Evolutionary conservation across 2,329 filamentous ascomycete species (phyloP).

Genomic region (Alternaria sp.): DNA sequence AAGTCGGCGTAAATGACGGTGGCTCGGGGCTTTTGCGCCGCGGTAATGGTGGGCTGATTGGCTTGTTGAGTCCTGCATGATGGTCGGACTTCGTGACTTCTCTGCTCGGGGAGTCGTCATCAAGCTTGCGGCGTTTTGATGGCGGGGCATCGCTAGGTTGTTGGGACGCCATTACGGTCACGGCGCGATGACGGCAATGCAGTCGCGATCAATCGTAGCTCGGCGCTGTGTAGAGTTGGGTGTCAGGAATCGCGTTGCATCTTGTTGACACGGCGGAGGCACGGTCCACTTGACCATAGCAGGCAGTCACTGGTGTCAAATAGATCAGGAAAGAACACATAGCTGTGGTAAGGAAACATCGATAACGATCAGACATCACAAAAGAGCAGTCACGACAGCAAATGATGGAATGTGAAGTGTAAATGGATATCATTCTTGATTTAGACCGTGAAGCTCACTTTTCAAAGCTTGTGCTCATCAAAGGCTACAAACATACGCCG

Average conservation of each 20-base stretch:
- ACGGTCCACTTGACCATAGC: conserved; percentile 2
- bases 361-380: neutral
- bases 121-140: conserved; percentile 38
- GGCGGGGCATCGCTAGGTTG: conserved; percentile 12
- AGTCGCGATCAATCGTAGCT: neutral
- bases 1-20: conserved; percentile 7
- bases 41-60: conserved; percentile 39
- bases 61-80: conserved; percentile 20
- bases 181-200: neutral
- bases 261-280: neutral
- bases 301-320: conserved; percentile 6
- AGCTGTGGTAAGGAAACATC: neutral
- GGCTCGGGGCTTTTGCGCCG: conserved; percentile 15
- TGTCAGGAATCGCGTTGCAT: neutral
- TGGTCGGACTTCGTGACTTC: conserved; percentile 2
- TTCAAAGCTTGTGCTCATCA: conserved; percentile 24
- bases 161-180: conserved; percentile 13
- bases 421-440: conserved; percentile 28
- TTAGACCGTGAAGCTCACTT: conserved; percentile 25
- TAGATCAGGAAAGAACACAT: neutral
- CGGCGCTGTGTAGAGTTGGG: neutral
- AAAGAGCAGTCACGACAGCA: neutral
- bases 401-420: conserved; percentile 3
- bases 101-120: conserved; percentile 5
- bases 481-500: conserved; percentile 36